Percentiles rank a stretch among this genome's conserved stretches.
These are phyloP conservation scores for Kwoniella newhampshirensis DNA, from an alignment of 768 basidiomycete species.

Conservation along the genomic window DNA sequence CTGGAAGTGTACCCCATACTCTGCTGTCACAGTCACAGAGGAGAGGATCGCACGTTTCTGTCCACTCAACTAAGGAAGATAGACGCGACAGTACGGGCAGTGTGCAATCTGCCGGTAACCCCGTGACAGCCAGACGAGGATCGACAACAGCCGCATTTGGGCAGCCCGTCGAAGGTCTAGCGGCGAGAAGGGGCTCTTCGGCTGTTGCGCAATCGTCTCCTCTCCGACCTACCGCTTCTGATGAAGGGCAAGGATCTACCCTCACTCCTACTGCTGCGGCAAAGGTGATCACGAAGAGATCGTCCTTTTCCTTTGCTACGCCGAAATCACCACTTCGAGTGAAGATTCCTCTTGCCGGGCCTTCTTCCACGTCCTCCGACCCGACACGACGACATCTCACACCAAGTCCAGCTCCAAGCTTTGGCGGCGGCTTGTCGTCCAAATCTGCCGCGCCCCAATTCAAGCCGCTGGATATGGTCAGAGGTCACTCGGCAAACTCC, in stretches of 20 bases:
- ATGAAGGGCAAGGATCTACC: background rate
- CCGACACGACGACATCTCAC: background rate
- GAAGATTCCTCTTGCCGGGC: conserved; percentile 3
- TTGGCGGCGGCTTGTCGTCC: conserved; percentile 9
- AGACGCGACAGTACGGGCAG: conserved; percentile 5
- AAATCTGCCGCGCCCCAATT: conserved; percentile 6
- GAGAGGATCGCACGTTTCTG: conserved; percentile 3
- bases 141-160: background rate
- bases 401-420: conserved; percentile 2
- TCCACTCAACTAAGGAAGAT: background rate
- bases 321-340: conserved; percentile 22
- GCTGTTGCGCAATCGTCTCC: conserved; percentile 17
- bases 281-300: conserved; percentile 25
- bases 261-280: conserved; percentile 1
- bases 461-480: conserved; percentile 2
- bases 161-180: background rate
- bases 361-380: background rate
- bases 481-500: conserved; percentile 11
- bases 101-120: background rate
- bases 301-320: conserved; percentile 30
- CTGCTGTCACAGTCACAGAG: conserved; percentile 10
- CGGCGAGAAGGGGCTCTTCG: conserved; percentile 9
- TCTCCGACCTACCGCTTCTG: conserved; percentile 13
- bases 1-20: conserved; percentile 13
- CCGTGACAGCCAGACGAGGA: background rate